These are phyloP conservation scores for Hapsidospora chrysogenum DNA, from an alignment of 495 filamentous ascomycete genomes.

Conservation along the genomic window DNA sequence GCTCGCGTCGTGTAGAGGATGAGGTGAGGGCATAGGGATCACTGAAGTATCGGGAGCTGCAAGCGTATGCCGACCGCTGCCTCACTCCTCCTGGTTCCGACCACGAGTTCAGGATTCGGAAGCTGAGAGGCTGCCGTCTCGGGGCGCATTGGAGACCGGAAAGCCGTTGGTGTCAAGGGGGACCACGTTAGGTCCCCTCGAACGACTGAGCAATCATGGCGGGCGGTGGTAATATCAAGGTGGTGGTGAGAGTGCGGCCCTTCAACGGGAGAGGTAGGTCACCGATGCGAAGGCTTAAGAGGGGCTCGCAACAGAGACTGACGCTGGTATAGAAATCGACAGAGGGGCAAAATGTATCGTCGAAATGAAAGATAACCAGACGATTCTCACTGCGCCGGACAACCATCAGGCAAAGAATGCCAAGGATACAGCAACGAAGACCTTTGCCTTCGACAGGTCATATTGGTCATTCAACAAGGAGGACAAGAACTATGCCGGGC, in stretches of 20 bases:
- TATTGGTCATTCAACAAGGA: constrained; percentile 94
- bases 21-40: too few species aligned
- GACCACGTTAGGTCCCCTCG: constrained; percentile 3
- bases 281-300: too few species aligned
- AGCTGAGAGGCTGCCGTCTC: too few species aligned
- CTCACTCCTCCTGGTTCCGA: too few species aligned
- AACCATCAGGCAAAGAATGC: constrained; percentile 38
- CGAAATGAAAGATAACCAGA: constrained; percentile 87
- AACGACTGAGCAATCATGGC: constrained; percentile 34
- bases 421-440: constrained; percentile 58
- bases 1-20: too few species aligned
- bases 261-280: constrained; percentile 82
- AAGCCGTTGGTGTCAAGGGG: too few species aligned
- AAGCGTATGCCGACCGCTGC: too few species aligned
- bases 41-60: too few species aligned
- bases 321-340: constrained; percentile 50
- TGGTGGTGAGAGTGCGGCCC: constrained; percentile 87
- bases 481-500: constrained; percentile 72
- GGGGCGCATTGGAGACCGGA: too few species aligned
- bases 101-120: too few species aligned
- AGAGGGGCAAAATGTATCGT: constrained; percentile 94
- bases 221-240: constrained; percentile 97
- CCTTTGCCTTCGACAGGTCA: constrained; percentile 88
- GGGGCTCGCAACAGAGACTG: not conserved
- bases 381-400: constrained; percentile 62